Conservation (phyloP, 495 filamentous ascomycete species). For the Sordaria brevicollis region DNA sequence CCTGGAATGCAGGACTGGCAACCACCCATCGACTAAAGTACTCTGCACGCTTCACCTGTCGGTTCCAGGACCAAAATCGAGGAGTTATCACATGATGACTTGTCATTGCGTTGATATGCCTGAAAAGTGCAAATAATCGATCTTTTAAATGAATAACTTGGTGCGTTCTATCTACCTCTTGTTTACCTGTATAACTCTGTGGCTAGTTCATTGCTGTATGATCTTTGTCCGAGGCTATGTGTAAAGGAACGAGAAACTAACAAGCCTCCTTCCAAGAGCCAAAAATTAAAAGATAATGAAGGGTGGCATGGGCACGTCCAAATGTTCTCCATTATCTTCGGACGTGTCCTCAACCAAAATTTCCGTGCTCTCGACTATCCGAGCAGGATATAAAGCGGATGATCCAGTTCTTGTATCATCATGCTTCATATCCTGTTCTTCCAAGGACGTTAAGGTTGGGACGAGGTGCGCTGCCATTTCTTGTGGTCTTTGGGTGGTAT, state of each 20-base stretch:
- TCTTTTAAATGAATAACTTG: not conserved
- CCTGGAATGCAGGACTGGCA: not conserved
- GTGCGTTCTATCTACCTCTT: not conserved
- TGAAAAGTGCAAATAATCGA: not conserved
- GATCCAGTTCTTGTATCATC: not conserved
- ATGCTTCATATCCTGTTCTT: not conserved
- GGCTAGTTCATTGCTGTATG: not conserved
- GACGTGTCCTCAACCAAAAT: not conserved
- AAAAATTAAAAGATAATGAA: not conserved
- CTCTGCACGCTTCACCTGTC: not conserved
- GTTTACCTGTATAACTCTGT: not conserved
- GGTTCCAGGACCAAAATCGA: not conserved
- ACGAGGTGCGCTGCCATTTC: not conserved
- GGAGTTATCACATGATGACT: not conserved
- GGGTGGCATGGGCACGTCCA: not conserved
- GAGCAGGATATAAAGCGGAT: not conserved
- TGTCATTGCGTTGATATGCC: not conserved
- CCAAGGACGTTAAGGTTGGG: not conserved
- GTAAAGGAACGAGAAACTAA: not conserved
- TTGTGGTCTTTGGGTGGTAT: not conserved
- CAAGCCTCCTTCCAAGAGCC: not conserved
- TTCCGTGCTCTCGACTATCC: not conserved
- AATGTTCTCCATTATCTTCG: not conserved
- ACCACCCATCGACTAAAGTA: not conserved
- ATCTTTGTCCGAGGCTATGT: not conserved